Conservation (phyloP, 2,329 filamentous ascomycete genomes). For the Lasiodiplodia sp. region DNA sequence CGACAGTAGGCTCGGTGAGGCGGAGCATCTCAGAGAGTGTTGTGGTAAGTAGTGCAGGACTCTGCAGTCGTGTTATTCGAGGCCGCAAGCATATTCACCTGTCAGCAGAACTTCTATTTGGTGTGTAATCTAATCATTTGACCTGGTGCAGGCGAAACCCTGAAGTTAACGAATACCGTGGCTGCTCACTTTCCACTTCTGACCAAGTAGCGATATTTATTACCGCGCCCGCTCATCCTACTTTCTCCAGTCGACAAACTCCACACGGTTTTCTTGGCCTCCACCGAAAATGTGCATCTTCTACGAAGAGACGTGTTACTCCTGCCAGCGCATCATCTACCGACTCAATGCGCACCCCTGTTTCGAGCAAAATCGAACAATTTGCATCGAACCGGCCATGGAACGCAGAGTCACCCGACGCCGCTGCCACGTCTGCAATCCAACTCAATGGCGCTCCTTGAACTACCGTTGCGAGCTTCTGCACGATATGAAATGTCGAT, state of each 20-base stretch:
- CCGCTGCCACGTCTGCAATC: neutral
- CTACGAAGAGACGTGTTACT: neutral
- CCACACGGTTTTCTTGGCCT: no score
- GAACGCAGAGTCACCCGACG: no score
- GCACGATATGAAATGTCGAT: neutral
- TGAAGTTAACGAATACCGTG: no score
- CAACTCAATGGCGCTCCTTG: neutral
- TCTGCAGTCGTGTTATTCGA: neutral
- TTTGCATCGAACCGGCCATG: neutral
- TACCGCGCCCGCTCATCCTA: no score
- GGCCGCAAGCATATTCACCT: no score
- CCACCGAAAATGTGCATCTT: neutral
- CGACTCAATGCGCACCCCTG: neutral
- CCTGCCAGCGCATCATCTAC: neutral
- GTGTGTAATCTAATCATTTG: no score
- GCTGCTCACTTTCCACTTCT: no score
- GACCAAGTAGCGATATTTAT: no score
- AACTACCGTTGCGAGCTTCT: neutral
- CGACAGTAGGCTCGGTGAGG: conserved; percentile 6
- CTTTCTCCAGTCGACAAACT: no score
- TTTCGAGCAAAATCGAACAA: no score
- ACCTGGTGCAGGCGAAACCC: no score
- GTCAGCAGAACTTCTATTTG: no score
- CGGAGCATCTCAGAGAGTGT: conserved; percentile 5
- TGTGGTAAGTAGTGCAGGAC: neutral